These are phyloP conservation scores for Apiotrichum siamense DNA, from an alignment of 1,284 basidiomycete species.

Conservation along the genomic window DNA sequence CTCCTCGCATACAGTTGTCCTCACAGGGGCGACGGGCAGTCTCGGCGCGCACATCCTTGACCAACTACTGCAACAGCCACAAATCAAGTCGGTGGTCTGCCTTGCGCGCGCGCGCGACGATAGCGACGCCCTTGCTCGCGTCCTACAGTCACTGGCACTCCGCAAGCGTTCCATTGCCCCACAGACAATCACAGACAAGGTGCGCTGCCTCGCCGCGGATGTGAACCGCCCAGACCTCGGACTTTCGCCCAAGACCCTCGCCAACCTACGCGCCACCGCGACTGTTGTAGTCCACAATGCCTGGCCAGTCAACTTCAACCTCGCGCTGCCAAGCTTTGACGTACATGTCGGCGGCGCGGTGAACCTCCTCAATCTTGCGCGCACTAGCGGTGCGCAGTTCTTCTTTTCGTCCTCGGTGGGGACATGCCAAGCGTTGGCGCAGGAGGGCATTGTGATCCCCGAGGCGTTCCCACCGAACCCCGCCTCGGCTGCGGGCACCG, in stretches of 20 bases:
- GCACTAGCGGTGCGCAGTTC: conserved; percentile 33
- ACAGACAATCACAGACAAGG: conserved; percentile 33
- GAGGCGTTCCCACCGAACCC: conserved; percentile 34
- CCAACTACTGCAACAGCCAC: conserved; percentile 42
- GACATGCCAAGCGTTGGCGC: conserved; percentile 37
- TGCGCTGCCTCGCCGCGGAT: conserved; percentile 51
- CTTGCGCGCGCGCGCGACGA: conserved; percentile 47
- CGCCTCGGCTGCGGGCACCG: conserved; percentile 45
- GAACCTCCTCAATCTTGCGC: conserved; percentile 55
- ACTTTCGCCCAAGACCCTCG: conserved; percentile 27
- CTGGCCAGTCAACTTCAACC: conserved; percentile 45
- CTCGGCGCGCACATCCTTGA: conserved; percentile 58
- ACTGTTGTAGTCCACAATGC: conserved; percentile 50
- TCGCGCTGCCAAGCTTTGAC: conserved; percentile 52
- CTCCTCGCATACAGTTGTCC: conserved; percentile 26
- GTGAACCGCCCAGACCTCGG: conserved; percentile 49
- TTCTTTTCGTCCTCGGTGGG: conserved; percentile 59
- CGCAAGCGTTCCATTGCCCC: conserved; percentile 27
- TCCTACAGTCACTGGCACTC: conserved; percentile 31
- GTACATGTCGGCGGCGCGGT: conserved; percentile 54
- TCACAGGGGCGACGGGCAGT: conserved; percentile 60
- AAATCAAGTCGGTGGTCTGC: conserved; percentile 52
- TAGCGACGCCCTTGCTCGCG: conserved; percentile 29
- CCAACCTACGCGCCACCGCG: conserved; percentile 45
- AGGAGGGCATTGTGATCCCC: conserved; percentile 18